phyloP scores from a whole-genome alignment of 345 rosid genomes.

The Physaria fendleri region DNA sequence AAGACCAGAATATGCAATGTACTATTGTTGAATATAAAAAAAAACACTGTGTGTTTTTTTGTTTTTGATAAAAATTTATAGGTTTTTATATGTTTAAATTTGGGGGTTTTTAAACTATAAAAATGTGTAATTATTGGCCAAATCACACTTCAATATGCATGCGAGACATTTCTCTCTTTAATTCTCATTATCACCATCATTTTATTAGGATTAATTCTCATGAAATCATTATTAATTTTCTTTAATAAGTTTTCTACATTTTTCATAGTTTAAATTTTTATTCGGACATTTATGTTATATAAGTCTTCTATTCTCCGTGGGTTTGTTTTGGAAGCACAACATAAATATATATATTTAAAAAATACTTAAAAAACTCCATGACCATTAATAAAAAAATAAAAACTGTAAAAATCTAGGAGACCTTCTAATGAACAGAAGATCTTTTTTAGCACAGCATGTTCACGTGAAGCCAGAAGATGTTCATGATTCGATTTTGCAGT shows the following conservation, averaged over 20 bases:
- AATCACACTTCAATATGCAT: background rate
- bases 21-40: background rate
- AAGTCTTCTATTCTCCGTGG: background rate
- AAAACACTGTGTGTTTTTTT: background rate
- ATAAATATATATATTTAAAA: no score
- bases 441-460: slow-evolving; percentile 24
- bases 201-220: background rate
- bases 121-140: background rate
- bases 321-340: slow-evolving; percentile 4
- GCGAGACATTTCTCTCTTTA: background rate
- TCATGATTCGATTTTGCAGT: slow-evolving; percentile 26
- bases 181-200: background rate
- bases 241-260: background rate
- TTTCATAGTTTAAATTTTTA: background rate
- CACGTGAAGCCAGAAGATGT: slow-evolving; percentile 33
- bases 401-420: slow-evolving; percentile 18
- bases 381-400: background rate
- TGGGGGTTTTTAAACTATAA: background rate
- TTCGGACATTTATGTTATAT: background rate
- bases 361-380: background rate
- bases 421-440: slow-evolving; percentile 29
- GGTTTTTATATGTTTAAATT: background rate
- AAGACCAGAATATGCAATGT: background rate
- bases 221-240: background rate
- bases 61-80: background rate